These are phyloP conservation scores for Mycena pura DNA, from an alignment of 768 basidiomycete genomes.

Conservation along the genomic window DNA sequence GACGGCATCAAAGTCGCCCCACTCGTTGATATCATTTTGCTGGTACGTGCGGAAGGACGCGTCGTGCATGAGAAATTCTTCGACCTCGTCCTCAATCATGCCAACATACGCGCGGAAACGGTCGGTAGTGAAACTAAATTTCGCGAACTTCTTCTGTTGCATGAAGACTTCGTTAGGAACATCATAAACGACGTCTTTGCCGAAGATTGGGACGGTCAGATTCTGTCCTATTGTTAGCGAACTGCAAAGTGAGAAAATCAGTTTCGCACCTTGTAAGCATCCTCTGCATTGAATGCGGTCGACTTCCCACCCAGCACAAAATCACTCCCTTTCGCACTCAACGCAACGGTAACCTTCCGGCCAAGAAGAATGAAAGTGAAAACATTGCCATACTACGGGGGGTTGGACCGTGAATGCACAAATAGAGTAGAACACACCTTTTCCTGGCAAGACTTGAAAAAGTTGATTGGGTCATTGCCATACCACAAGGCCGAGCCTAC, in stretches of 20 bases:
- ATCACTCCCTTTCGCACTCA: slow-evolving; percentile 93
- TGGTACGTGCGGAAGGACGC: slow-evolving; percentile 67
- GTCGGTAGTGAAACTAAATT: slow-evolving; percentile 91
- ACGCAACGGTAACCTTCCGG: slow-evolving; percentile 86
- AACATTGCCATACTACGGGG: slow-evolving; percentile 86
- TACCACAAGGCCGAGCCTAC: slow-evolving; percentile 90
- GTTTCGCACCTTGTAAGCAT: slow-evolving; percentile 84
- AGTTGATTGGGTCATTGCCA: slow-evolving; percentile 91
- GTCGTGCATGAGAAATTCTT: slow-evolving; percentile 74
- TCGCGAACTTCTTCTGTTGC: slow-evolving; percentile 99
- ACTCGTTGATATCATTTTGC: slow-evolving; percentile 70
- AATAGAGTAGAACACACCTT: slow-evolving; percentile 57
- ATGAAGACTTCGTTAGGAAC: slow-evolving; percentile 95
- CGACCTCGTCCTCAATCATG: slow-evolving; percentile 80
- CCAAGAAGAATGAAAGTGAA: slow-evolving; percentile 95
- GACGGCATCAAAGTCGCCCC: slow-evolving; percentile 80
- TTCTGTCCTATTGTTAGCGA: slow-evolving; percentile 55
- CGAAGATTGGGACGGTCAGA: slow-evolving; percentile 93
- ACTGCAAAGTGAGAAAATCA: slow-evolving; percentile 4
- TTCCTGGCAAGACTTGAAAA: slow-evolving; percentile 79
- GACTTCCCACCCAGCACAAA: slow-evolving; percentile 94
- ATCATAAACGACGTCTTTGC: slow-evolving; percentile 97
- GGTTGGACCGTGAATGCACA: slow-evolving; percentile 1
- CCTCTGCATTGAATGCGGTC: slow-evolving; percentile 91
- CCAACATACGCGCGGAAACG: slow-evolving; percentile 87